Evolutionary conservation across 768 basidiomycete genomes (phyloP), one percentile per base, ranked within the genome.

Genomic region (Tubosaeta sp.): DNA sequence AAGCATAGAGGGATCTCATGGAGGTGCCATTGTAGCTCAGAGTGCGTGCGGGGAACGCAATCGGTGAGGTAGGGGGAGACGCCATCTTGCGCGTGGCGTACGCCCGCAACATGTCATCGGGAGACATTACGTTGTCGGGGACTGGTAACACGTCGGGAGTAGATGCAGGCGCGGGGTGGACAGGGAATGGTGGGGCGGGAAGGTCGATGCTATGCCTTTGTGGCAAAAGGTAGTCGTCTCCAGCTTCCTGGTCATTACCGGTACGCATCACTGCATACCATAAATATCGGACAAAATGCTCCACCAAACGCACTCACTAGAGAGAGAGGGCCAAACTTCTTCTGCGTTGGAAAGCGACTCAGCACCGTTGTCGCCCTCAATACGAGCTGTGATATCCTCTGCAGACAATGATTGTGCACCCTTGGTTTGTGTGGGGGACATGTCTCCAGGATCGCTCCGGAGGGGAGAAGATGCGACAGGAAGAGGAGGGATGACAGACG

Each of bases 41-140:
- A 22, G 56, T 45, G 21, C 61, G 69, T 2, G 56, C 38, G 11
- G 67, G 67, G 47, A 67, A 70, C 18, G 67, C 53, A 13, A 70
- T 59, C 13, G 69, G 56, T 3, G 67, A 61, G 29, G 62, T 58
- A 41, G 69, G 68, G 53, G 69, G 70, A 22, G 69, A 71, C 11
- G 60, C 55, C 13, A 65, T 59, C 40, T 67, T 70, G 54, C 77
- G 72, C 24, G 73, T 77, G 6, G 86, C 86, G 53, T 87, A 89
- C 1, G 84, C 84, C 32, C 84, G 80, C 40, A 90, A 73, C 83
- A 90, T 86, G 22, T 80, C 87, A 61, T 90, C 88, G 3, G 87
- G 87, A 1, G 76, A 75, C 77, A 79, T 78, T 43, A 69, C 56
- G 30, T 58, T 71, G 2, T 67, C 73, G 22, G 75, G 72, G 60